Conservation (phyloP, 148 eudicot genomes). For the Rhododendron ovatum region DNA sequence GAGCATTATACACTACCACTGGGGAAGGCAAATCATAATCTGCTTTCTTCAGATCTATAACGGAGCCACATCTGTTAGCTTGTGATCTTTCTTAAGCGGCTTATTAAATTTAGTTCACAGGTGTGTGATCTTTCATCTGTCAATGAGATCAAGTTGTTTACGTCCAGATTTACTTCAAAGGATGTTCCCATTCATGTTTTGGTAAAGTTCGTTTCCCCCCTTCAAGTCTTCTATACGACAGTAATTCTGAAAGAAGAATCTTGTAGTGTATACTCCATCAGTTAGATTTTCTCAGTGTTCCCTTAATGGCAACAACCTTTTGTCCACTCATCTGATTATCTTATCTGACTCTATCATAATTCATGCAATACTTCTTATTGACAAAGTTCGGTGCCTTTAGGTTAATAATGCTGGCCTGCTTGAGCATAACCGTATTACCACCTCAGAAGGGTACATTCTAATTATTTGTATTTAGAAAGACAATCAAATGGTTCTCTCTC, state of each 20-base stretch:
- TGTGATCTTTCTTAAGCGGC: conserved; percentile 10
- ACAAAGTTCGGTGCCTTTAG: conserved; percentile 29
- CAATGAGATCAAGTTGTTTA: conserved; percentile 63
- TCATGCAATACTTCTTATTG: not conserved
- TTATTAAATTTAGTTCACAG: conserved; percentile 31
- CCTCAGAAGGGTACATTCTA: conserved; percentile 69
- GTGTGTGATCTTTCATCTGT: conserved; percentile 88
- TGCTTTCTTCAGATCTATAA: not conserved
- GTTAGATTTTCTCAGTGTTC: not conserved
- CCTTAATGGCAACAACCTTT: not conserved
- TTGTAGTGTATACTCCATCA: not conserved
- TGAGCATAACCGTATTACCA: conserved; percentile 45
- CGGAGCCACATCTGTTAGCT: not conserved
- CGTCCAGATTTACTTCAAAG: conserved; percentile 54
- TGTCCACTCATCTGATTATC: not conserved
- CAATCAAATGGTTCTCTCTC: not conserved
- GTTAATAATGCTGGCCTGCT: conserved; percentile 92
- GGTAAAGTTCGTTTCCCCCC: conserved; percentile 33
- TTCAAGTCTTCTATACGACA: not conserved
- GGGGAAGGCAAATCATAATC: not conserved
- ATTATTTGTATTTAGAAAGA: not conserved
- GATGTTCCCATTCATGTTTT: conserved; percentile 70
- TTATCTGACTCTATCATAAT: not conserved
- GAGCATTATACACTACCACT: not conserved
- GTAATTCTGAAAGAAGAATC: not conserved